Evolutionary conservation across 73 alveolate species (phyloP).

Genomic region (Tetrahymena elliotti): DNA sequence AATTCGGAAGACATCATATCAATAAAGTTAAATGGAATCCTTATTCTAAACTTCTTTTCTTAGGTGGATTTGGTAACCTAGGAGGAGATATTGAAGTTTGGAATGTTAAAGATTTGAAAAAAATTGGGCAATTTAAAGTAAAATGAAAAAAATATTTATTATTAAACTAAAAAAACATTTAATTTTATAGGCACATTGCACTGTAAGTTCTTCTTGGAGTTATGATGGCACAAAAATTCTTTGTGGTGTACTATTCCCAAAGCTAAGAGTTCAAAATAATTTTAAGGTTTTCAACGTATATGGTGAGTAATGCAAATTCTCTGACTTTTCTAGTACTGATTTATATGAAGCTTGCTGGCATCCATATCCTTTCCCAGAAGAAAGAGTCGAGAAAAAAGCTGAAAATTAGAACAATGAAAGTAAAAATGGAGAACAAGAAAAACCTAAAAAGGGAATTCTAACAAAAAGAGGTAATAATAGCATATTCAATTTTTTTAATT

Average conservation of each 20-base stretch:
- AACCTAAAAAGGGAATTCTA: neutral
- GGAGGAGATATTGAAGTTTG: neutral
- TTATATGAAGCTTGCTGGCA: neutral
- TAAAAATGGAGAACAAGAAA: neutral
- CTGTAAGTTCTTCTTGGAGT: neutral
- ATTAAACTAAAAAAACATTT: neutral
- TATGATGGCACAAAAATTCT: neutral
- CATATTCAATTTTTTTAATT: too few species aligned
- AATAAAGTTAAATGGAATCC: neutral
- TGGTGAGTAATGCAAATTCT: neutral
- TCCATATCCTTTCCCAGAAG: neutral
- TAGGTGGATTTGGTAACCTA: neutral
- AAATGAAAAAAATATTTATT: neutral
- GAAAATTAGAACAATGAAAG: neutral
- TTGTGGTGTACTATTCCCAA: neutral
- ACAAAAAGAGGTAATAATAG: neutral
- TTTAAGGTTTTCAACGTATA: neutral
- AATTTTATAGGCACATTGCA: neutral
- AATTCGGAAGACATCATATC: neutral
- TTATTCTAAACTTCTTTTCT: neutral
- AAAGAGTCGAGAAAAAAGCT: neutral
- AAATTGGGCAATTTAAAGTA: neutral
- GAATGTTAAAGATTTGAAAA: neutral
- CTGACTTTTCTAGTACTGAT: neutral
- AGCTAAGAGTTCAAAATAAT: neutral